Base-by-base conservation (phyloP, 192 early-diverging fungal genomes). In the Umbelopsis sp. region DNA sequence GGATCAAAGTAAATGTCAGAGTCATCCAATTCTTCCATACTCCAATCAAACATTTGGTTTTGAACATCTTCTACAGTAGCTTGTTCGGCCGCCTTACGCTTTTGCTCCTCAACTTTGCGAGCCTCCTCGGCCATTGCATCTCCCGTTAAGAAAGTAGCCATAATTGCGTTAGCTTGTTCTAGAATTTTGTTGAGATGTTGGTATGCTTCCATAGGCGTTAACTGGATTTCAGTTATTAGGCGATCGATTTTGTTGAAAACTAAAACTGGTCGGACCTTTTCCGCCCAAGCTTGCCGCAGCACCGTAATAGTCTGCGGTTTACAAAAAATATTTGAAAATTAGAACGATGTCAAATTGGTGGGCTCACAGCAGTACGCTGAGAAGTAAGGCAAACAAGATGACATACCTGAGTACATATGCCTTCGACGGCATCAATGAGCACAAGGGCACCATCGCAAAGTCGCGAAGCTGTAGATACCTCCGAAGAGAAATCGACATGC, bases 201-300 rank as follows among this genome's bases (percentile, higher is more conserved):
- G 72, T 97, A 97, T 1, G 98, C 98, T 80, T 99, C 98, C 41
- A 82, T 70, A 16, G 98, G 90, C 8, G 94, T 93, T 75, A 98
- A 90, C 75, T 94, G 92, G 75, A 95, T 84, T 84, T 99, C 97
- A 21, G 92, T 93, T 45, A 98, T 93, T 47, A 99, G 77, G 37
- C 97, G 85, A 75, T 99, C 98, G 49, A 99, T 95, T 80, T 99
- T 99, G 86, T 99, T 99, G 50, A 99, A 80, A 18, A 99, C 96
- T 30, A 99, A 77, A n/a, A 99, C 79, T 0, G 95, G 96, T 18
- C 87, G 86, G 9, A 99, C 92, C 61, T 89, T 93, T 74, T 98
- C 97, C 2, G 84, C 79, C 91, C 94, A 97, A 4, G 96, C 97
- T 81, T 98, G 97, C 11, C 94, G 86, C 70, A 99, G 79, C 4